Evolutionary conservation across 2,329 filamentous ascomycete genomes (phyloP).

Genomic region (Pseudogymnoascus sp.): DNA sequence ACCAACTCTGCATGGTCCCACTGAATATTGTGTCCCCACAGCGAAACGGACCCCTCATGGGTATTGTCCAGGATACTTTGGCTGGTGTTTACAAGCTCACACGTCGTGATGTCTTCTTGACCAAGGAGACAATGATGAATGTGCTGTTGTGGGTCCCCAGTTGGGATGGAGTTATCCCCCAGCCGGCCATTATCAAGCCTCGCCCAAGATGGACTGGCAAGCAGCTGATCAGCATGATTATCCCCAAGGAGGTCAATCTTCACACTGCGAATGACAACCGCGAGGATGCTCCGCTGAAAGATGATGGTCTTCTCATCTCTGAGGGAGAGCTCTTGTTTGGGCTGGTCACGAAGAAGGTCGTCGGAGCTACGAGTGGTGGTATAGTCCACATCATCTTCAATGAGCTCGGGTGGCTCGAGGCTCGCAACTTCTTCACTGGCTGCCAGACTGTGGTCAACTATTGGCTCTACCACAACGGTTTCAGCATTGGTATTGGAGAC

Average conservation of each 20-base stretch:
- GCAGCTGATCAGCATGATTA: conserved; percentile 89
- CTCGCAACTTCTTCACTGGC: conserved; percentile 93
- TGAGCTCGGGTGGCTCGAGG: conserved; percentile 76
- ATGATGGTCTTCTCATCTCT: conserved; percentile 76
- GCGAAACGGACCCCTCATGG: conserved; percentile 95
- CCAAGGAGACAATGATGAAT: conserved; percentile 90
- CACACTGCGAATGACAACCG: conserved; percentile 56
- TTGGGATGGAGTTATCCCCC: conserved; percentile 92
- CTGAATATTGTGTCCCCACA: conserved; percentile 98
- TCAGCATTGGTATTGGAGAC: conserved; percentile 97
- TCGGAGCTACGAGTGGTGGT: conserved; percentile 84
- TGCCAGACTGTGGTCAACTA: conserved; percentile 93
- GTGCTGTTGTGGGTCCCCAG: conserved; percentile 94
- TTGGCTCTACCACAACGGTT: conserved; percentile 92
- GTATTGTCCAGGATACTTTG: conserved; percentile 96
- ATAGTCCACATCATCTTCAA: conserved; percentile 96
- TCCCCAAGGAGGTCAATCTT: conserved; percentile 80
- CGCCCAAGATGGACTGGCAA: conserved; percentile 95
- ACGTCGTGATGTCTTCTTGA: conserved; percentile 83
- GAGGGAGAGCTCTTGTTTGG: conserved; percentile 87
- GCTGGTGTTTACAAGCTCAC: conserved; percentile 97
- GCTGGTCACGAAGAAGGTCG: conserved; percentile 84
- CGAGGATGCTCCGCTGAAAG: conserved; percentile 55
- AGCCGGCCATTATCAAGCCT: conserved; percentile 90
- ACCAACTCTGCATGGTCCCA: conserved; percentile 93